These are phyloP conservation scores for Penicillium desertorum DNA, from an alignment of 495 filamentous ascomycete genomes.

Conservation along the genomic window DNA sequence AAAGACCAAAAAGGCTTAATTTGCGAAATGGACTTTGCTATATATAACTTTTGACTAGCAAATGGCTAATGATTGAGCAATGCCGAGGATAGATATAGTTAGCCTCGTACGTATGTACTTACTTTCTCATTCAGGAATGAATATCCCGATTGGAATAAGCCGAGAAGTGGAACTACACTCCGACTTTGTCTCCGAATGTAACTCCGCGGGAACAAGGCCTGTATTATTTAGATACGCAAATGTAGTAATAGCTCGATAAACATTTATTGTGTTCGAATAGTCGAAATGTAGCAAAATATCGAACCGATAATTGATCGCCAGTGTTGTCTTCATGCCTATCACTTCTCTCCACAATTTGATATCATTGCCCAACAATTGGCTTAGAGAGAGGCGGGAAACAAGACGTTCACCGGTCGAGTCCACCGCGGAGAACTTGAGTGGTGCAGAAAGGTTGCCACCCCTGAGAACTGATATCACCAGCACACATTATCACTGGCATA, in stretches of 20 bases:
- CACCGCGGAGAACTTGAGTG: slow-evolving; percentile 26
- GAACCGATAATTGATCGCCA: background rate
- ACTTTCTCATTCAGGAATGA: background rate
- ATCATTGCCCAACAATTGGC: slow-evolving; percentile 28
- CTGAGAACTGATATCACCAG: slow-evolving; percentile 20
- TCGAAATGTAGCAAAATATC: background rate
- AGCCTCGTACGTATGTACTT: background rate
- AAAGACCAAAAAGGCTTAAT: no score
- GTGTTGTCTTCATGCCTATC: slow-evolving; percentile 10
- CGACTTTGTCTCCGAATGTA: background rate
- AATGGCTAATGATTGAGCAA: background rate
- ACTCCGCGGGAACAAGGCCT: background rate
- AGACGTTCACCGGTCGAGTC: slow-evolving; percentile 14
- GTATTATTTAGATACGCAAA: no score
- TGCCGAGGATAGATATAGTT: background rate
- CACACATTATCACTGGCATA: slow-evolving; percentile 2
- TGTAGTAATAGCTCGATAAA: background rate
- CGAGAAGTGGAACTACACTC: background rate
- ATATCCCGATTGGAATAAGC: slow-evolving; percentile 3
- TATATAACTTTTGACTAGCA: background rate
- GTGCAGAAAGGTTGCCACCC: slow-evolving; percentile 16
- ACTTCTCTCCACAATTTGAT: slow-evolving; percentile 27
- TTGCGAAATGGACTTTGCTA: no score
- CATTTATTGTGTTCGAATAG: background rate
- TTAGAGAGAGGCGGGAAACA: slow-evolving; percentile 21